Evolutionary conservation across 768 basidiomycete species (phyloP), one percentile per base, ranked within the genome.

Genomic region (Mycena polygramma): DNA sequence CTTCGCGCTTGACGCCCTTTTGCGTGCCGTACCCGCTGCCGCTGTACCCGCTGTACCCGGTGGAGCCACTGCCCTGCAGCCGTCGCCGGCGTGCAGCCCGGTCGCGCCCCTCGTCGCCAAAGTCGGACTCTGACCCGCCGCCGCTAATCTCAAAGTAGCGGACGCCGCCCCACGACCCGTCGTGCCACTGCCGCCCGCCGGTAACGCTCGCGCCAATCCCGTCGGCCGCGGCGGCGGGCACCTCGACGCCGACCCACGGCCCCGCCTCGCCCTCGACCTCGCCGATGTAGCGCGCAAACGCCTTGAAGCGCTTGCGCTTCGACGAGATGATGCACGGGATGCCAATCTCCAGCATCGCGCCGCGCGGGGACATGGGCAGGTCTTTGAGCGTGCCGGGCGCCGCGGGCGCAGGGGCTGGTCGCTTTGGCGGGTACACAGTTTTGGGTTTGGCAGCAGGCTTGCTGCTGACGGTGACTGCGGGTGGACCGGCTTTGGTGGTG

Each of bases 211-310:
- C 74, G 69, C 58, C 74, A 72, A 65, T 81, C 80, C 67, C 70
- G 60, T 65, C 70, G 46, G 66, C 68, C 46, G 64, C 64, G 9
- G 79, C 80, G 64, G 95, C 83, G 1, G 94, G 94, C 14, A 96
- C 93, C 78, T 97, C 95, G 19, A 97, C 93, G 17, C 95, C 95
- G 9, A 96, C 93, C 95, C 95, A 97, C 0, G 93, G 90, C 1
- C 95, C 95, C 7, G 77, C 73, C 78, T 95, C 93, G 45, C 95
- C 95, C 57, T 88, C 86, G 2, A 97, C 90, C 76, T 95, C 94
- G 8, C 93, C 95, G 60, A 97, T 95, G 77, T 97, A 96, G 7
- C 95, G 84, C 24, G 94, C 95, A 75, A 90, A 92, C 0, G 95
- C 95, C 58, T 92, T 91, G 86, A 96, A 95, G 11, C 94, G 88